Conservation (phyloP, 768 basidiomycete species). For the Hortiboletus campestris region DNA sequence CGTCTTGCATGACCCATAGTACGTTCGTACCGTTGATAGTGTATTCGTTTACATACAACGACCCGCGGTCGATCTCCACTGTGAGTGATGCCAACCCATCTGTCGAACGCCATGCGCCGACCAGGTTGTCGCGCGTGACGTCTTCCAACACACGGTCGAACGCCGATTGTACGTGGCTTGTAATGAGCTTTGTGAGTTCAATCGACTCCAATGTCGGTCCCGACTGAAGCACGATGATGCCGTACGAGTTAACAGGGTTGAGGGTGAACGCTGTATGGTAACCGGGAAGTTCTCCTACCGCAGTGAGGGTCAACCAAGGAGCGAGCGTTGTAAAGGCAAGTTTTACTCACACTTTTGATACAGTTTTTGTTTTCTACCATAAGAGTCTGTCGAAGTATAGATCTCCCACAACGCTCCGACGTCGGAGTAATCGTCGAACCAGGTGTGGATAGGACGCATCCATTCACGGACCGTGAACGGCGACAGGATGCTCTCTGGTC, state of each 20-base stretch:
- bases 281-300: constrained; percentile 40
- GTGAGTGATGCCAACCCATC: constrained; percentile 29
- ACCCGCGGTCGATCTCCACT: constrained; percentile 31
- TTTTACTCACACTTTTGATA: constrained; percentile 3
- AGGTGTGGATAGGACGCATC: constrained; percentile 40
- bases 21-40: constrained; percentile 36
- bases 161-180: constrained; percentile 34
- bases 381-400: constrained; percentile 27
- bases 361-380: constrained; percentile 36
- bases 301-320: not conserved
- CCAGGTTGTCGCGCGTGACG: constrained; percentile 28
- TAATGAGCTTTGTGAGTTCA: constrained; percentile 33
- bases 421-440: constrained; percentile 37
- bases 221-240: constrained; percentile 41
- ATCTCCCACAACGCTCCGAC: constrained; percentile 48
- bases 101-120: constrained; percentile 35
- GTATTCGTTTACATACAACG: constrained; percentile 31
- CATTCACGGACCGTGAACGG: constrained; percentile 39
- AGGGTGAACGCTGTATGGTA: constrained; percentile 41
- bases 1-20: constrained; percentile 30
- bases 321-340: not conserved
- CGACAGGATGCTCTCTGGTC: constrained; percentile 34
- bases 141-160: constrained; percentile 34
- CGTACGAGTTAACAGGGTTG: constrained; percentile 40
- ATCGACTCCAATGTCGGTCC: constrained; percentile 35